Evolutionary conservation across 2,329 filamentous ascomycete species (phyloP).

Genomic region (Alternaria infectoria): DNA sequence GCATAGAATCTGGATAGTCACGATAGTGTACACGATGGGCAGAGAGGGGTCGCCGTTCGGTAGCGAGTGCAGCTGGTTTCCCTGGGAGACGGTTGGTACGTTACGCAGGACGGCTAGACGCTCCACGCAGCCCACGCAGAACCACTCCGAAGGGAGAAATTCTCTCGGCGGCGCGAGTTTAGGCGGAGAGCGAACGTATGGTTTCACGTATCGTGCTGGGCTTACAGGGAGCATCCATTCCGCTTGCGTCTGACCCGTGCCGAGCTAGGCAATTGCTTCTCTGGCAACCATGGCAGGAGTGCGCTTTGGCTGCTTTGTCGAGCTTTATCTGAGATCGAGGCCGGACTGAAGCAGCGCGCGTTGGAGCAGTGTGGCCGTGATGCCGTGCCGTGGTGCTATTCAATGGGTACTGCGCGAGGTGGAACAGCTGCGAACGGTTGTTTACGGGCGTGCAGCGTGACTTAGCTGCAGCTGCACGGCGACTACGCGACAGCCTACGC

Average conservation of each 20-base stretch:
- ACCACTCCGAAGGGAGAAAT: slow-evolving; percentile 9
- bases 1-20: not conserved
- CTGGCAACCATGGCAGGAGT: slow-evolving; percentile 29
- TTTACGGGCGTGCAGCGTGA: slow-evolving; percentile 19
- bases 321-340: slow-evolving; percentile 8
- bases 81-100: slow-evolving; percentile 34
- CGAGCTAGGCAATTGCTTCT: slow-evolving; percentile 23
- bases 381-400: not conserved
- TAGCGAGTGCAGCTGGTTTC: slow-evolving; percentile 27
- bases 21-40: not conserved
- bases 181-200: slow-evolving; percentile 31
- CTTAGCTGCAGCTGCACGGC: slow-evolving; percentile 16
- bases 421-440: slow-evolving; percentile 14
- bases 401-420: not conserved
- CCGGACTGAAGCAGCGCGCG: slow-evolving; percentile 20
- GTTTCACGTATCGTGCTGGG: slow-evolving; percentile 32
- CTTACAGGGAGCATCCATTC: slow-evolving; percentile 29
- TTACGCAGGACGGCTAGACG: slow-evolving; percentile 21
- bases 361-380: slow-evolving; percentile 14
- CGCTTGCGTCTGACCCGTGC: slow-evolving; percentile 29
- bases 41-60: slow-evolving; percentile 3
- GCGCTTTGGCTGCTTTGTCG: slow-evolving; percentile 18
- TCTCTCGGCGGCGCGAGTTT: slow-evolving; percentile 25
- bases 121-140: slow-evolving; percentile 8
- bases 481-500: not conserved